Evolutionary conservation across 2,329 filamentous ascomycete species (phyloP), one percentile per base, ranked within the genome.

Genomic region (Pseudogymnoascus sp.): DNA sequence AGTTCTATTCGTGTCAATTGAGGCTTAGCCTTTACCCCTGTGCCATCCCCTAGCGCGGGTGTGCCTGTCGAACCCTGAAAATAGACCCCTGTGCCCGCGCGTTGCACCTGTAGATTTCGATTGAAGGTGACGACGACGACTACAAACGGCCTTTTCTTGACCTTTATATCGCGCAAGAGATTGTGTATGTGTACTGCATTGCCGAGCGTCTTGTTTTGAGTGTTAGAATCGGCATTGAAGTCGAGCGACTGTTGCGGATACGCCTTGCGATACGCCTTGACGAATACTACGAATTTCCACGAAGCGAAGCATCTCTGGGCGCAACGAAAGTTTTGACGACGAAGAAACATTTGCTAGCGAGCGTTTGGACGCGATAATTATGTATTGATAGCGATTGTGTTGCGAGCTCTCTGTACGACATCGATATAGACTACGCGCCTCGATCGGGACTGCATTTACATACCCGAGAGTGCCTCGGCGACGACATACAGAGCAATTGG

Each of bases 31-130:
- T 53, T 23, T 23, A 23, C 42, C 46, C 46, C 46, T 53, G 26
- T 31, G 46, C 46, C 46, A 53, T 9, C 44, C 46, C 23, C 40
- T 53, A 53, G 46, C 46, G 46, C 46, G 9, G 3, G 2, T 11
- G 46, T 53, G 15, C 46, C 46, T 53, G 46, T 17, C 46, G 46
- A 53, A 29, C 46, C 46, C 44, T 50, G 44, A 50, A 50, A 50
- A 29, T 11, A 53, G 46, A 53, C 46, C 46, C 46, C 26, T 53
- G 46, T 15, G 46, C 23, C 42, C 10, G 21, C 46, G 26, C 26
- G 46, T 53, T 29, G 23, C 21, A 53, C 23, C 44, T 31, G 46
- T 29, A 53, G 23, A 53, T 53, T 31, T 53, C 2, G 46, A 31
- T 53, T 10, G 19, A 53, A 15, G 26, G 15, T 17, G 40, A 53